Evolutionary conservation across 306 rosid species (phyloP).

Genomic region (Rosa chinensis): DNA sequence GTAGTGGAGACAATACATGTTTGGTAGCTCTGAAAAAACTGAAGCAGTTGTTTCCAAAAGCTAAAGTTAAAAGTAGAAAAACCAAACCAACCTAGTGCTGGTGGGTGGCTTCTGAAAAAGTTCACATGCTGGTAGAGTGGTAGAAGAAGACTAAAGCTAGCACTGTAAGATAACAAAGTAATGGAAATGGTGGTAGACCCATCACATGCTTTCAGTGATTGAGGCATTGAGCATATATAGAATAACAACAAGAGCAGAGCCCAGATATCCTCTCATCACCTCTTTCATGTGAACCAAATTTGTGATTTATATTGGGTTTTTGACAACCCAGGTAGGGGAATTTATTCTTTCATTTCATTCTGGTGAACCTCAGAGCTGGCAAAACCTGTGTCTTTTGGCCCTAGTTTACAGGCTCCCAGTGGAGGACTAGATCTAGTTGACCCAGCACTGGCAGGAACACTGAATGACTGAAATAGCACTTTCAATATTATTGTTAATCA

Average conservation of each 20-base stretch:
- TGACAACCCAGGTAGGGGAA: neutral
- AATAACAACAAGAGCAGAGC: neutral
- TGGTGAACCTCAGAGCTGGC: neutral
- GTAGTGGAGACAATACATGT: constrained; percentile 14
- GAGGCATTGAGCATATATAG: neutral
- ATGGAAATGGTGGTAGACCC: constrained; percentile 6
- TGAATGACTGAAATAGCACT: neutral
- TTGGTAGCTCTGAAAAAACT: constrained; percentile 13
- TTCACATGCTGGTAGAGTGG: constrained; percentile 46
- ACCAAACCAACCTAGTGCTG: constrained; percentile 22
- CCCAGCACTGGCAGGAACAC: constrained; percentile 2
- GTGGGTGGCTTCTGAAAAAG: constrained; percentile 68
- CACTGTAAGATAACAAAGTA: neutral
- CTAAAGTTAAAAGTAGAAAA: constrained; percentile 30
- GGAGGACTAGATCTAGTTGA: constrained; percentile 10
- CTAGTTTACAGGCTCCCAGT: neutral
- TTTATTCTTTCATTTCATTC: constrained; percentile 1
- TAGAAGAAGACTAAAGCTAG: neutral
- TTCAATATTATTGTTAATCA: neutral
- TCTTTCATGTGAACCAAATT: constrained; percentile 9
- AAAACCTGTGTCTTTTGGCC: neutral
- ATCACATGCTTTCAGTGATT: constrained; percentile 12
- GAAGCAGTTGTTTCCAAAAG: constrained; percentile 18
- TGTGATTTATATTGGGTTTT: neutral
- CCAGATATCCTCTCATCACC: neutral